Conservation (phyloP, 2,329 filamentous ascomycete species). For the Aspergillus caelatus region DNA sequence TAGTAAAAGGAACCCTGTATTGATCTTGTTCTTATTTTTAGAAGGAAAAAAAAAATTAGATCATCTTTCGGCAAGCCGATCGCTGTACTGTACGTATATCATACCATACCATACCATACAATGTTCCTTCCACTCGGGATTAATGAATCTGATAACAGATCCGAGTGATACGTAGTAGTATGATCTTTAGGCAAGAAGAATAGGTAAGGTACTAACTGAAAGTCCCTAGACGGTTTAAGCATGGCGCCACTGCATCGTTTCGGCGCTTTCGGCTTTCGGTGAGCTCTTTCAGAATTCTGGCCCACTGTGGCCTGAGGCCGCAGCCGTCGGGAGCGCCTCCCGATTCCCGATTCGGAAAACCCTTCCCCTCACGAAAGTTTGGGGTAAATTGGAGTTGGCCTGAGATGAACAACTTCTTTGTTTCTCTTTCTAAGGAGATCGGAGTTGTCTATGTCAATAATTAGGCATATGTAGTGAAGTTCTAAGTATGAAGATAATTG, state of each 20-base stretch:
- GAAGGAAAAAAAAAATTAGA: neutral
- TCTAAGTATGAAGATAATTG: too few species aligned
- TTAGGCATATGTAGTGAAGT: too few species aligned
- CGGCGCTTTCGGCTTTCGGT: constrained; percentile 14
- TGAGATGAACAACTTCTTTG: too few species aligned
- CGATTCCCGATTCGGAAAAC: neutral
- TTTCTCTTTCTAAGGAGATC: too few species aligned
- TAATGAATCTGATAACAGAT: constrained; percentile 2
- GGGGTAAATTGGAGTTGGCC: constrained; percentile 5
- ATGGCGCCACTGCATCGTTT: neutral
- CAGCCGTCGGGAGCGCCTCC: neutral
- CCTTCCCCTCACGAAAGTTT: constrained; percentile 9
- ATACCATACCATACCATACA: neutral
- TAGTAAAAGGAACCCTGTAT: too few species aligned
- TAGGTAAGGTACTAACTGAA: neutral
- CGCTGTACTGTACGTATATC: neutral
- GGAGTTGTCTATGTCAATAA: too few species aligned
- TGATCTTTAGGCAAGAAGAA: neutral
- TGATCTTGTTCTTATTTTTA: neutral
- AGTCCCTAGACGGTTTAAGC: neutral
- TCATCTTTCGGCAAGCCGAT: neutral
- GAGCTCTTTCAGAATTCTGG: constrained; percentile 21
- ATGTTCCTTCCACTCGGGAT: neutral
- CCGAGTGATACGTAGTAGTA: neutral
- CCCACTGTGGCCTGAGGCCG: constrained; percentile 20